Percentiles rank a stretch among this genome's conserved stretches.
Conservation (phyloP, 208 protist species). For the Trichomonas gallinae region DNA sequence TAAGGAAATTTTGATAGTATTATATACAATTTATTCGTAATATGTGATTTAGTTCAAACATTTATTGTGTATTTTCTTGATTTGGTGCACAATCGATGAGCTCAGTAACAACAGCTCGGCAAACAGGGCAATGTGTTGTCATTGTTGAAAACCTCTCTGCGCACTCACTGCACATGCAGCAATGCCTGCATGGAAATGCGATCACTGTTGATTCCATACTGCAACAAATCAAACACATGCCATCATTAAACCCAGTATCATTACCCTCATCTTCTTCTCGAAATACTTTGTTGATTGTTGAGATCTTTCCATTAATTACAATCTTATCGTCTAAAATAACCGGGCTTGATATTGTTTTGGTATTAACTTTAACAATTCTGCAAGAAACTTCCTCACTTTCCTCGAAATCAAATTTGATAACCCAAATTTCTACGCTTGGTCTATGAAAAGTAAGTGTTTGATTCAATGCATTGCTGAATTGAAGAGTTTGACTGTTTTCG, state of each 20-base stretch:
- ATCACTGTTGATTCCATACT: neutral
- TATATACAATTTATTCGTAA: no score
- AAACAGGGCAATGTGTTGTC: neutral
- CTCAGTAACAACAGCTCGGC: neutral
- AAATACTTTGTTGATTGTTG: neutral
- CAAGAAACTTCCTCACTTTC: neutral
- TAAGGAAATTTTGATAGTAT: no score
- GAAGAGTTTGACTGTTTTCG: neutral
- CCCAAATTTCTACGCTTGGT: neutral
- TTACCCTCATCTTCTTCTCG: neutral
- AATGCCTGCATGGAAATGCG: slow-evolving; percentile 3
- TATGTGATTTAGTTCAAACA: no score
- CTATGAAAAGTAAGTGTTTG: neutral
- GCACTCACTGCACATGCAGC: slow-evolving; percentile 7
- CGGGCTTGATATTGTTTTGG: neutral
- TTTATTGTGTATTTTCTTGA: neutral
- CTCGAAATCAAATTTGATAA: slow-evolving; percentile 11
- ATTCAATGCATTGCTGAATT: neutral
- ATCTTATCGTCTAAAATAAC: neutral
- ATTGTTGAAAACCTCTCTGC: neutral
- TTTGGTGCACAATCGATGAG: neutral
- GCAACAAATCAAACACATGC: neutral
- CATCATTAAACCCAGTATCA: neutral
- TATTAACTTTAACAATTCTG: neutral
- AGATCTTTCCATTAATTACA: neutral